Evolutionary conservation across 371 early-diverging fungal genomes (phyloP).

Genomic region (Actinomortierella wolfii): DNA sequence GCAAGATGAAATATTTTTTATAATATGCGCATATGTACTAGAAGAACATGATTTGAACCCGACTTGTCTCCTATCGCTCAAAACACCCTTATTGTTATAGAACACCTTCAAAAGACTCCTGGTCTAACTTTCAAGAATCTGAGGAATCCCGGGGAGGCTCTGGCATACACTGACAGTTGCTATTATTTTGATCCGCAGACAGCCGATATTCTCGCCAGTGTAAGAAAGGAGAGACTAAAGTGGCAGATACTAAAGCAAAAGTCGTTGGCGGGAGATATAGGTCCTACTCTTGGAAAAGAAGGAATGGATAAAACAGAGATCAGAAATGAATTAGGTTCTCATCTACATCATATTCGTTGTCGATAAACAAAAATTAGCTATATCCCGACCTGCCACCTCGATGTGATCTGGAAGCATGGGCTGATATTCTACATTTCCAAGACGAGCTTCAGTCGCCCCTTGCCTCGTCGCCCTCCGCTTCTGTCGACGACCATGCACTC

Average conservation of each 20-base stretch:
- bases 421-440: constrained; percentile 41
- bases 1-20: no score
- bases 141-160: neutral
- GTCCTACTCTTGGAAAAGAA: no score
- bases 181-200: constrained; percentile 48
- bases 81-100: neutral
- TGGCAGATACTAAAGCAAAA: no score
- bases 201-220: constrained; percentile 26
- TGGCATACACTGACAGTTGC: constrained; percentile 47
- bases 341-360: no score
- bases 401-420: constrained; percentile 49
- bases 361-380: no score
- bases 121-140: constrained; percentile 7
- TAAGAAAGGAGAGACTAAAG: constrained; percentile 12
- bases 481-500: constrained; percentile 2
- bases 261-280: no score
- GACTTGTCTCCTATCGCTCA: no score
- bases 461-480: neutral
- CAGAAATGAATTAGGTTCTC: no score
- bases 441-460: neutral
- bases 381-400: constrained; percentile 10
- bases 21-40: no score
- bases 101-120: constrained; percentile 12
- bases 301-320: no score
- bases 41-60: no score